phyloP scores from a whole-genome alignment of 495 filamentous ascomycete species.

The Pyrenopolyporus hunteri region DNA sequence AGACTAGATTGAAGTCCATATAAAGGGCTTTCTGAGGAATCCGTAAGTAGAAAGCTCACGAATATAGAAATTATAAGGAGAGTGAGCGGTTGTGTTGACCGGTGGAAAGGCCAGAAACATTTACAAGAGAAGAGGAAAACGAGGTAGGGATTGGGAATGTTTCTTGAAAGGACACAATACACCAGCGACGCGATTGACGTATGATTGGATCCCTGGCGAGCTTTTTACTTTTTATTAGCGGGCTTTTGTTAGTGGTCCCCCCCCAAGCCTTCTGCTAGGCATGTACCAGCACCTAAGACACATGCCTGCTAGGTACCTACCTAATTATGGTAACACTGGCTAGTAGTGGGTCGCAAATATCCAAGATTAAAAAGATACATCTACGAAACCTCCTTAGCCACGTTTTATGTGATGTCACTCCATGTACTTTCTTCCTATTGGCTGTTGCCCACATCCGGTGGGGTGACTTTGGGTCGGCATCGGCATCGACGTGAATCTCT shows the following conservation, averaged over 20 bases:
- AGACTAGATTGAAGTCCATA: constrained; percentile 2
- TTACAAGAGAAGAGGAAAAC: neutral
- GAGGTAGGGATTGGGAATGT: constrained; percentile 15
- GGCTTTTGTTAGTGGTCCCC: constrained; percentile 12
- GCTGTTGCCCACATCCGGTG: neutral
- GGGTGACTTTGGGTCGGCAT: constrained; percentile 3
- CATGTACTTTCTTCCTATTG: constrained; percentile 16
- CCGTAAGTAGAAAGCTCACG: constrained; percentile 28
- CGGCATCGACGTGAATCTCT: constrained; percentile 17
- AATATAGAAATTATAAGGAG: neutral
- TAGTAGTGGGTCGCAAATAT: too few relatives aligned
- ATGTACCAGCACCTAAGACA: too few relatives aligned
- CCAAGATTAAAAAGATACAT: constrained; percentile 33
- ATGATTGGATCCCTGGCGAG: constrained; percentile 44
- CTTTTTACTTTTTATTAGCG: constrained; percentile 3
- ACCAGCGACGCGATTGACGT: constrained; percentile 41
- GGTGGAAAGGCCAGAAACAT: neutral
- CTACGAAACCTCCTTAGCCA: constrained; percentile 27
- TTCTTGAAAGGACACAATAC: constrained; percentile 34
- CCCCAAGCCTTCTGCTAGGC: too few relatives aligned
- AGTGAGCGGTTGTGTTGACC: constrained; percentile 6
- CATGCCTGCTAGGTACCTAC: too few relatives aligned
- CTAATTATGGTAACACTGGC: too few relatives aligned
- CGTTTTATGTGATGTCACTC: constrained; percentile 18
- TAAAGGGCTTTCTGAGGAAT: neutral